phyloP scores from a whole-genome alignment of 1,139 yeast species.

The Suhomyces atakaporum region DNA sequence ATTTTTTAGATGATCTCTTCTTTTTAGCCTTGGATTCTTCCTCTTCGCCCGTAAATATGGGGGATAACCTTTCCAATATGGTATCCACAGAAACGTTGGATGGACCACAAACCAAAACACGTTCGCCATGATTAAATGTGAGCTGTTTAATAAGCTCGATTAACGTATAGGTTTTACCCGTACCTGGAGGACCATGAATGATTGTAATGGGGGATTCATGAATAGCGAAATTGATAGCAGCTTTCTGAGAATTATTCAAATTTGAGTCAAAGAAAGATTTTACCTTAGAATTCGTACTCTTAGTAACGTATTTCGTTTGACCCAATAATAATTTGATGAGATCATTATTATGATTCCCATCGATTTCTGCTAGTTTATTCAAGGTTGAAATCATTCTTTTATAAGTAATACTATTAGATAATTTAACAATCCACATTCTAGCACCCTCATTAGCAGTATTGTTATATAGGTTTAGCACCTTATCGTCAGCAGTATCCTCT shows the following conservation, averaged over 20 bases:
- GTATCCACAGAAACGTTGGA: constrained; percentile 96
- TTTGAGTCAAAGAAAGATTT: constrained; percentile 46
- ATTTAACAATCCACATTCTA: constrained; percentile 63
- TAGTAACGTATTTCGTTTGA: constrained; percentile 29
- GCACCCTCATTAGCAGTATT: constrained; percentile 39
- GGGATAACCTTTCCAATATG: constrained; percentile 74
- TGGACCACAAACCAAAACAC: constrained; percentile 90
- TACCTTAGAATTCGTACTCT: constrained; percentile 12
- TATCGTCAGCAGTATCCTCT: constrained; percentile 55
- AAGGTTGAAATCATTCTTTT: constrained; percentile 80
- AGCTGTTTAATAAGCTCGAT: constrained; percentile 84
- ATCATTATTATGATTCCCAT: constrained; percentile 31
- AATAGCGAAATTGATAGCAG: constrained; percentile 44
- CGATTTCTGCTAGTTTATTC: constrained; percentile 60
- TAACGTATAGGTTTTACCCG: constrained; percentile 73
- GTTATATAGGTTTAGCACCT: constrained; percentile 44
- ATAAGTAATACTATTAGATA: constrained; percentile 70
- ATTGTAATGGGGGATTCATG: constrained; percentile 44
- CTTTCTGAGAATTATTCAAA: constrained; percentile 68
- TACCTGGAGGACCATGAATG: constrained; percentile 55
- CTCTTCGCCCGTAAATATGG: constrained; percentile 23
- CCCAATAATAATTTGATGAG: constrained; percentile 51
- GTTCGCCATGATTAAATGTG: constrained; percentile 53
- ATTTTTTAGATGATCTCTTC: constrained; percentile 14
- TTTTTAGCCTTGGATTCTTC: constrained; percentile 17